Evolutionary conservation across 176 grass and related monocot genomes (phyloP), one percentile per base, ranked within the genome.

Genomic region (Secale cereale): DNA sequence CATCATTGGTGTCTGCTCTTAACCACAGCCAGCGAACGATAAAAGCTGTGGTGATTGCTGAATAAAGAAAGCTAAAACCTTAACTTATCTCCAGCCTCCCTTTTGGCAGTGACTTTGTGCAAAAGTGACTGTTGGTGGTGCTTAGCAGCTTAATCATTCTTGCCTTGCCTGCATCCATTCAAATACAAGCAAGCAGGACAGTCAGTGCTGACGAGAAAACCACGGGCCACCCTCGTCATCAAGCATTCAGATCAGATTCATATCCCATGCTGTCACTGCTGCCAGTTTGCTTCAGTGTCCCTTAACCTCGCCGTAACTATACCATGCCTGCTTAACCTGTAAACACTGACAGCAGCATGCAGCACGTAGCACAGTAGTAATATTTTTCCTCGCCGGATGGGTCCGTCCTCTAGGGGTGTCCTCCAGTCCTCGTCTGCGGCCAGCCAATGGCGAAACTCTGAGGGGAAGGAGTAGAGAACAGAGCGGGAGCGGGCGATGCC

Each of bases 151-250:
- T 30, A 32, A 52, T 16, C 25, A 46, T 65, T 68, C 1, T 7
- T 52, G 15, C 11, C 41, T 40, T n/a, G n/a, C n/a, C 3, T 7
- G 32, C n/a, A 6, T n/a, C 16, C 6, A 63, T 63, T 39, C 28
- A 37, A 31, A 82, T 19, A 59, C 28, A 19, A 15, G 65, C 37
- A 65, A 40, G 25, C 7, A 12, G 16, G 71, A 39, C 46, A 50
- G 46, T 17, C 46, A 50, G 46, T 17, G 46, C 63, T 86, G 88
- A 89, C 64, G 83, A 25, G 7, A 1, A 39, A 50, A 77, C 7
- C 28, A 3, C 52, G 70, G 64, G 36, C 39, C 22, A 30, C 36
- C 4, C 22, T 3, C 65, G 77, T 85, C 82, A 81, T 23, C 15
- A 74, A 37, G 68, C 68, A 71, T 71, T 41, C 35, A 70, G 27